phyloP scores from a whole-genome alignment of 2,329 filamentous ascomycete genomes.

The Zasmidium citrigriseum region DNA sequence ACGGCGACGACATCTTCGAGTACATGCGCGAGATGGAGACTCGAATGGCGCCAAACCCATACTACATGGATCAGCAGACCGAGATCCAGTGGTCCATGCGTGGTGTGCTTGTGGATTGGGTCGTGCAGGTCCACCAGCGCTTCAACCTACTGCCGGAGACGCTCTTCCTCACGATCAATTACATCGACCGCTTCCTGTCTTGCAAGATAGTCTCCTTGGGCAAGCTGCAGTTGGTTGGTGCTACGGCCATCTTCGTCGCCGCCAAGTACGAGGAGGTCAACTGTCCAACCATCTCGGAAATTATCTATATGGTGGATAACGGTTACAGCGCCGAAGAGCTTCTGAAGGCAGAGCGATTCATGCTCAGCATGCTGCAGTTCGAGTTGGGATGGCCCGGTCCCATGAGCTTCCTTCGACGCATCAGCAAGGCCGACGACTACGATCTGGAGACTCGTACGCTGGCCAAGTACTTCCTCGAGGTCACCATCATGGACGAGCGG shows the following conservation, averaged over 20 bases:
- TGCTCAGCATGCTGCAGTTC: conserved; percentile 94
- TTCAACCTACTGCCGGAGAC: conserved; percentile 93
- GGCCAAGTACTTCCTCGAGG: conserved; percentile 96
- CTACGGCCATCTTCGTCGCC: conserved; percentile 91
- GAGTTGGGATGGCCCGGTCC: conserved; percentile 98
- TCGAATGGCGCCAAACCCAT: conserved; percentile 79
- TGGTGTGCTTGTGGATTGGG: conserved; percentile 94
- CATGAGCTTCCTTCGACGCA: conserved; percentile 94
- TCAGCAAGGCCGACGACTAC: conserved; percentile 98
- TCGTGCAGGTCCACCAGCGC: conserved; percentile 91
- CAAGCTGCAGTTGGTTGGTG: conserved; percentile 93
- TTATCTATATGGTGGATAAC: conserved; percentile 96
- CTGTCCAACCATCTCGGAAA: conserved; percentile 90
- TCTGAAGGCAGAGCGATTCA: conserved; percentile 94
- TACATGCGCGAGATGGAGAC: conserved; percentile 91
- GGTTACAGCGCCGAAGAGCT: conserved; percentile 91
- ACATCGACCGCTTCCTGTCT: conserved; percentile 94
- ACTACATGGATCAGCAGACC: conserved; percentile 93
- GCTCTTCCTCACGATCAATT: conserved; percentile 91
- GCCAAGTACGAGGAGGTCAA: conserved; percentile 99
- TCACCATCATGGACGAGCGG: conserved; percentile 96
- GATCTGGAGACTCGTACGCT: conserved; percentile 92
- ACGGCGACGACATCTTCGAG: conserved; percentile 90
- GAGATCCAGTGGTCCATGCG: conserved; percentile 99
- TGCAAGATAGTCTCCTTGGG: conserved; percentile 92